Percentiles rank a stretch among this genome's conserved stretches.
Conservation (phyloP, 345 rosid genomes). For the Zanthoxylum bungeanum region DNA sequence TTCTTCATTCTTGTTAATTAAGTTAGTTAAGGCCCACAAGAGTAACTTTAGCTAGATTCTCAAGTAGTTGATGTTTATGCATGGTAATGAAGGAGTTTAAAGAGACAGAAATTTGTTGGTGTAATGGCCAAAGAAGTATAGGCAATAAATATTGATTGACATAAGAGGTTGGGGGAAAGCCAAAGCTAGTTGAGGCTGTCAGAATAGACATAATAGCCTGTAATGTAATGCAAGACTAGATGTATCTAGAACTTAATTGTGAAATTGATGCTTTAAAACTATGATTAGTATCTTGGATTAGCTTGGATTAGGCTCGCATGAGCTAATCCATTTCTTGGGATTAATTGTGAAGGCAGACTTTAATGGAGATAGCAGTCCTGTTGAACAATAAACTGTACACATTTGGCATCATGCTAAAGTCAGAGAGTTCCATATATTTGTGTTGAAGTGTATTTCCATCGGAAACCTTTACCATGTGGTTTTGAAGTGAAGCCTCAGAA, state of each 20-base stretch:
- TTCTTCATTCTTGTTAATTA: neutral
- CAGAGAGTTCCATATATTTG: neutral
- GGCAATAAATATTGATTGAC: neutral
- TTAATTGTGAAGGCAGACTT: neutral
- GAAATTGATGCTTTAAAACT: neutral
- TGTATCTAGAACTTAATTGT: neutral
- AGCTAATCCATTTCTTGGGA: neutral
- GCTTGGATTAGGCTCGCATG: neutral
- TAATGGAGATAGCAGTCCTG: neutral
- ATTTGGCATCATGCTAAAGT: neutral
- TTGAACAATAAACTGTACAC: neutral
- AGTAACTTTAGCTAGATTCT: neutral
- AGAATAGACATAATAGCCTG: neutral
- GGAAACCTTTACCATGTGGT: neutral
- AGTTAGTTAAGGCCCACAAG: neutral
- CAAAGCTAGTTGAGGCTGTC: neutral
- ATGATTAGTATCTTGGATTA: too few species aligned
- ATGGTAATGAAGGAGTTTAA: neutral
- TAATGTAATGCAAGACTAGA: neutral
- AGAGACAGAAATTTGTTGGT: neutral
- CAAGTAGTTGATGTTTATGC: neutral
- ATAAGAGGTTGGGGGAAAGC: too few species aligned
- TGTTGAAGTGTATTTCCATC: neutral
- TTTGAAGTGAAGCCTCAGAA: neutral
- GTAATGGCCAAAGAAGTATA: neutral